Conservation (phyloP, 2,329 filamentous ascomycete genomes). For the Aotearoamyces nothofagi region DNA sequence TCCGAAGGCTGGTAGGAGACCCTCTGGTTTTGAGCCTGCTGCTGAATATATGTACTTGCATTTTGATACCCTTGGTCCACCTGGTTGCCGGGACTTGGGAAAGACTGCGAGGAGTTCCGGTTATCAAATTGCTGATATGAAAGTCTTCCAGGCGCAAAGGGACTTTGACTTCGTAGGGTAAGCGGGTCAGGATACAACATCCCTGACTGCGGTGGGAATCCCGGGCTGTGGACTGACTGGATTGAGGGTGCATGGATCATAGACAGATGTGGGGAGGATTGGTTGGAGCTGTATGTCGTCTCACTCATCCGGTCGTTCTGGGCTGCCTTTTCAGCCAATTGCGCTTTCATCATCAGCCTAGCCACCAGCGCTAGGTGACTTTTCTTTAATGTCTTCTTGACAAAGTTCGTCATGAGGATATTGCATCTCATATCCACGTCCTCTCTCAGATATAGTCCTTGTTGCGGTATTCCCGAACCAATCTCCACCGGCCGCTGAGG, state of each 20-base stretch:
- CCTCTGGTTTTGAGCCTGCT: no score
- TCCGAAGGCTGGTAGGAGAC: no score
- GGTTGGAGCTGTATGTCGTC: background rate
- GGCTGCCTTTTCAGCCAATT: conserved; percentile 12
- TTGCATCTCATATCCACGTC: conserved; percentile 77
- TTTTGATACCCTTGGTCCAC: no score
- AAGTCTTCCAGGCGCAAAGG: background rate
- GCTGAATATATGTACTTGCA: no score
- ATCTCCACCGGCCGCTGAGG: conserved; percentile 48
- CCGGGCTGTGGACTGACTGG: background rate
- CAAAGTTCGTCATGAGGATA: conserved; percentile 57
- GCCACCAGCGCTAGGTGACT: conserved; percentile 58
- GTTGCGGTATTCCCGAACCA: conserved; percentile 45
- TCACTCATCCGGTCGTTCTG: conserved; percentile 1
- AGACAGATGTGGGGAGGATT: background rate
- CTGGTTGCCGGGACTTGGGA: background rate
- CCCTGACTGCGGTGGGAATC: background rate
- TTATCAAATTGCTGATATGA: background rate
- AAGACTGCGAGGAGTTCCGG: background rate
- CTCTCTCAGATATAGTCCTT: conserved; percentile 69
- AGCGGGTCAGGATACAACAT: background rate
- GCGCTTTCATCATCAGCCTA: conserved; percentile 36
- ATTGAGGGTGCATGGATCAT: background rate
- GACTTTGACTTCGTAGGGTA: background rate
- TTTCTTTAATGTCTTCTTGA: conserved; percentile 70